Percentiles rank a stretch among this genome's conserved stretches.
Evolutionary conservation across 495 filamentous ascomycete genomes (phyloP).

Genomic region (Extremus antarcticus): DNA sequence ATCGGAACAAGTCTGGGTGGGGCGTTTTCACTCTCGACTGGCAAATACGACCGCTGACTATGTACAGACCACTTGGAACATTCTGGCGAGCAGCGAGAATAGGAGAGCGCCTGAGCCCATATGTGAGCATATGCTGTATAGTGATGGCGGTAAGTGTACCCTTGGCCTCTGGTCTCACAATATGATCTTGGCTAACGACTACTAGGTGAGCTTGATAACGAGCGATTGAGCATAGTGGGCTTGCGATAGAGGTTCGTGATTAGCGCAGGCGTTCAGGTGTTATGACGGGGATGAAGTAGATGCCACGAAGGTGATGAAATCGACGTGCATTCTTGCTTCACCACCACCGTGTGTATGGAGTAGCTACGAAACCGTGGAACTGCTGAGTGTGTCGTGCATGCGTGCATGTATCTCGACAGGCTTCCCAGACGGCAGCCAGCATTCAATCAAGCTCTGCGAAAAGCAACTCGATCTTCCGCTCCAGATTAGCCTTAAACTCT

Average conservation of each 20-base stretch:
- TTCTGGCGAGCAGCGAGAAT: constrained; percentile 97
- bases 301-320: neutral
- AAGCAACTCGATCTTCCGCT: too few species aligned
- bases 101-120: constrained; percentile 87
- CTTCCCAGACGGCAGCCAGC: too few species aligned
- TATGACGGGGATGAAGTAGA: neutral
- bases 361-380: too few species aligned
- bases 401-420: too few species aligned
- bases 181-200: neutral
- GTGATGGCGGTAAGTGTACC: constrained; percentile 73
- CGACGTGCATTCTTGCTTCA: too few species aligned
- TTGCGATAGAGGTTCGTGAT: neutral
- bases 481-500: neutral
- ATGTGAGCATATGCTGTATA: constrained; percentile 89
- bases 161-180: neutral
- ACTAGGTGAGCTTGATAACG: neutral
- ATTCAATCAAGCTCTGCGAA: too few species aligned
- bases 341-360: too few species aligned
- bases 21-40: constrained; percentile 10
- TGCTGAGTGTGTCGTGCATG: too few species aligned
- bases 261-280: neutral
- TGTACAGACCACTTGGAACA: constrained; percentile 65
- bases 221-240: neutral
- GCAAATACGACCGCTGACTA: too few species aligned
- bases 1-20: constrained; percentile 83